Evolutionary conservation across 2,329 filamentous ascomycete genomes (phyloP), one percentile per base, ranked within the genome.

Genomic region (Diaporthe longicolla): DNA sequence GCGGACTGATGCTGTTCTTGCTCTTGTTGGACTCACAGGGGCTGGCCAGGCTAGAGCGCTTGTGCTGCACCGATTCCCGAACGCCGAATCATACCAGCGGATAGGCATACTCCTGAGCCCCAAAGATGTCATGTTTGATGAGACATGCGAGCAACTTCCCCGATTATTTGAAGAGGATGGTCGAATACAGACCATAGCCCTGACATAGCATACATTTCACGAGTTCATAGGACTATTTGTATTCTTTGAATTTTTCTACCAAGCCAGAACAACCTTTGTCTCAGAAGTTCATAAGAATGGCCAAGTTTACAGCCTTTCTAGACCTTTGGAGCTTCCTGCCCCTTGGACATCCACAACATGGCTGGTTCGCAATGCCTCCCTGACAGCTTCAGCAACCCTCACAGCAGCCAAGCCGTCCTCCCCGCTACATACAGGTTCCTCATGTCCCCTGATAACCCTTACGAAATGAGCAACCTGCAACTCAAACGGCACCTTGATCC

Each of bases 321-420:
- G 17, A 10, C 45, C 45, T 9, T 3, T 9, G 7, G 19, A 7
- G 1, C 15, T n/a, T 1, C 19, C 7, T 19, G 17, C 26, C 21
- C 52, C 29, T 21, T 74, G 45, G 32, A 75, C 66, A 1, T 71
- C 21, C 24, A 75, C 66, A 15, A 73, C 71, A 0, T 17, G 26
- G 9, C 71, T 59, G 3, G 50, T 63, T 13, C 59, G 32, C 45
- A 75, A 61, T 24, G 74, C 74, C 52, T n/a, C 66, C 29, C 45
- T 73, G 17, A 75, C 72, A 35, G 74, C 74, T 17, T 71, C 65
- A 11, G 65, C 71, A 26, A 75, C 74, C 43, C 29, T 61, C 5
- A 75, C 65, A 43, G 74, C 74, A 10, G 71, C 66, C 52, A 75
- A 40, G 7, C 73, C 74, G 6, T 73, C 74, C 13, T 71, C 52